phyloP scores from a whole-genome alignment of 495 filamentous ascomycete genomes.

The Filosporella fistucella region DNA sequence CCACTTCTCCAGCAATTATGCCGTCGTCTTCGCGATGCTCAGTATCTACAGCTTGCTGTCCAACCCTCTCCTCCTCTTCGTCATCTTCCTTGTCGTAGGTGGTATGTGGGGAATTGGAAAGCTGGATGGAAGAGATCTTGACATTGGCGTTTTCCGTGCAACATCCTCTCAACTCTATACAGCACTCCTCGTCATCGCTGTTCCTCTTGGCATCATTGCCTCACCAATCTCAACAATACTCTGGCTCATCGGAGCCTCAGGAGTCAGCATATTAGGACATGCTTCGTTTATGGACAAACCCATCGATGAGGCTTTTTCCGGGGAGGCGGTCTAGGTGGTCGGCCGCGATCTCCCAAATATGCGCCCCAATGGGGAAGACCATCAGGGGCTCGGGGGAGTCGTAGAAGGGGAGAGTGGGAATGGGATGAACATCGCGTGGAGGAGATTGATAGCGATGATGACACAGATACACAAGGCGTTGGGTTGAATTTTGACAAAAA shows the following conservation, averaged over 20 bases:
- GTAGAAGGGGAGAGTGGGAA: slow-evolving; percentile 47
- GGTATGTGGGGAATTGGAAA: slow-evolving; percentile 89
- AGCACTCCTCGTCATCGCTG: slow-evolving; percentile 68
- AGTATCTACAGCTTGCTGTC: slow-evolving; percentile 92
- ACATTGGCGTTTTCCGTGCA: slow-evolving; percentile 72
- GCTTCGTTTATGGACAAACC: slow-evolving; percentile 96
- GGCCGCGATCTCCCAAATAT: slow-evolving; percentile 97
- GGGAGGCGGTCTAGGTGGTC: slow-evolving; percentile 99
- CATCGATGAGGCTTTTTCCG: slow-evolving; percentile 99
- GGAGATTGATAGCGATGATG: slow-evolving; percentile 67
- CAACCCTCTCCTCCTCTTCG: slow-evolving; percentile 79
- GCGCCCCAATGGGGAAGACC: slow-evolving; percentile 98
- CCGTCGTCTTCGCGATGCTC: slow-evolving; percentile 86
- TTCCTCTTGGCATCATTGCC: slow-evolving; percentile 79
- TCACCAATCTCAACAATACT: slow-evolving; percentile 76
- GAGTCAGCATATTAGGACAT: slow-evolving; percentile 89
- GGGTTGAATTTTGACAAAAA: slow-evolving; percentile 38
- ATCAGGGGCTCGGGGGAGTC: slow-evolving; percentile 75
- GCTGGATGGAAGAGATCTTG: slow-evolving; percentile 81
- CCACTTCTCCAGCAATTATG: slow-evolving; percentile 99
- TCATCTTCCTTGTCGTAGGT: slow-evolving; percentile 77
- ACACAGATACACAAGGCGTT: slow-evolving; percentile 56
- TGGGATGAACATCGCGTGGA: slow-evolving; percentile 57
- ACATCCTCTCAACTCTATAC: slow-evolving; percentile 97
- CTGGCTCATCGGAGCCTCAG: slow-evolving; percentile 93